Percentiles rank a stretch among this genome's conserved stretches.
Conservation (phyloP, 31 red algal species). For the Asparagopsis taxiformis region DNA sequence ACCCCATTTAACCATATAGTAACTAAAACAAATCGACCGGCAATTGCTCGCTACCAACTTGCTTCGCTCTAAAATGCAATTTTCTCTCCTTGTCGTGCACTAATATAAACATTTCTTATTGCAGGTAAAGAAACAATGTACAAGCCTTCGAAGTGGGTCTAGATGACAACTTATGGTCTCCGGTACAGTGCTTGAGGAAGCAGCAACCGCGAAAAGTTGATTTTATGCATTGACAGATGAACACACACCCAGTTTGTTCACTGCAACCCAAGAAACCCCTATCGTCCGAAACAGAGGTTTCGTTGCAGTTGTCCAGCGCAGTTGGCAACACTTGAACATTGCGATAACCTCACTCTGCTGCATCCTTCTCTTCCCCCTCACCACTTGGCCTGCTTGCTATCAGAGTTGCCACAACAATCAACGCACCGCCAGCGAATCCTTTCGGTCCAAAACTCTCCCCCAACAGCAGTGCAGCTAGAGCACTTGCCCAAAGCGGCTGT, state of each 20-base stretch:
- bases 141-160: too few species aligned
- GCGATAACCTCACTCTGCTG: background rate
- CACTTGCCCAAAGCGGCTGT: slow-evolving; percentile 90
- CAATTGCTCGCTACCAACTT: too few species aligned
- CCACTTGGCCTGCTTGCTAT: slow-evolving; percentile 34
- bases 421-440: slow-evolving; percentile 64
- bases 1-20: background rate
- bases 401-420: slow-evolving; percentile 78
- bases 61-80: too few species aligned
- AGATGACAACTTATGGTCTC: background rate
- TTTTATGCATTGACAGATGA: too few species aligned
- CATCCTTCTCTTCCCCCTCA: slow-evolving; percentile 5
- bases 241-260: too few species aligned
- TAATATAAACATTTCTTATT: background rate
- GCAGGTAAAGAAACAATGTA: too few species aligned
- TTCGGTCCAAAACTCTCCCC: slow-evolving; percentile 80
- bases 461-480: slow-evolving; percentile 63
- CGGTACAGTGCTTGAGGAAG: background rate
- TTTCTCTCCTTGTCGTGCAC: too few species aligned
- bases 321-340: background rate
- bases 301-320: background rate
- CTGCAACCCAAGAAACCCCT: too few species aligned
- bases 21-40: slow-evolving; percentile 1
- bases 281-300: background rate
- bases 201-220: background rate